A percentile compares a stretch with the other conserved stretches of the same genome.
These are phyloP conservation scores for Laguncularia racemosa DNA, from an alignment of 345 rosid species.

Conservation along the genomic window DNA sequence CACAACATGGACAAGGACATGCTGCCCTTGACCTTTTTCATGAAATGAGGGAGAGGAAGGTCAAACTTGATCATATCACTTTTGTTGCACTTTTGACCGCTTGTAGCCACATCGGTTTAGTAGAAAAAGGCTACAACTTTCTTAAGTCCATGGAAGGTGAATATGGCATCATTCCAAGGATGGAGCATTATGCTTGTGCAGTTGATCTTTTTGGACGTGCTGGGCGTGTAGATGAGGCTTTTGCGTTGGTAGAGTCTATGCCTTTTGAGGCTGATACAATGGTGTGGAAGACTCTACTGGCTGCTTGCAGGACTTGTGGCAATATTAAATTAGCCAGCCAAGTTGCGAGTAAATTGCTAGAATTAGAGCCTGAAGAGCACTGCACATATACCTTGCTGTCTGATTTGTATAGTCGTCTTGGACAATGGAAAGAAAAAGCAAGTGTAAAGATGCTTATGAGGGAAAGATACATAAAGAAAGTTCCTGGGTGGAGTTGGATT, in stretches of 20 bases:
- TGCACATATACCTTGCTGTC: conserved; percentile 57
- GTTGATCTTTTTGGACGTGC: conserved; percentile 77
- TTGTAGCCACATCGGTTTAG: conserved; percentile 65
- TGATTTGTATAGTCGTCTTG: conserved; percentile 54
- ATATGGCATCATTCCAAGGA: conserved; percentile 47
- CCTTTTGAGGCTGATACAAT: conserved; percentile 55
- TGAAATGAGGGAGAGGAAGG: conserved; percentile 42
- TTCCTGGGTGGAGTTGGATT: conserved; percentile 86
- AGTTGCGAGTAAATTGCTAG: conserved; percentile 51
- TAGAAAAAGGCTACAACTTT: conserved; percentile 47
- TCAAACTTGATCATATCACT: conserved; percentile 60
- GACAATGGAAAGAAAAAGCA: conserved; percentile 63
- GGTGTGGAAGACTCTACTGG: conserved; percentile 70
- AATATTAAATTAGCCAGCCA: conserved; percentile 55
- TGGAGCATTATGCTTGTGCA: conserved; percentile 77
- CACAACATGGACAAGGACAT: conserved; percentile 64
- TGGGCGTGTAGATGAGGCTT: conserved; percentile 43
- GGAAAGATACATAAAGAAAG: conserved; percentile 65
- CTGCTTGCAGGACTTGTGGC: conserved; percentile 65
- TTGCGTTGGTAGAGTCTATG: conserved; percentile 52
- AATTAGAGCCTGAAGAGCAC: conserved; percentile 67
- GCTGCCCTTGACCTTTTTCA: conserved; percentile 52
- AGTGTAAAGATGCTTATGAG: conserved; percentile 56
- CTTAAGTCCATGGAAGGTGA: conserved; percentile 50
- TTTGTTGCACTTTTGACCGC: conserved; percentile 70